Base-by-base conservation (phyloP, 257 asterid species). In the Solanum acaule region DNA sequence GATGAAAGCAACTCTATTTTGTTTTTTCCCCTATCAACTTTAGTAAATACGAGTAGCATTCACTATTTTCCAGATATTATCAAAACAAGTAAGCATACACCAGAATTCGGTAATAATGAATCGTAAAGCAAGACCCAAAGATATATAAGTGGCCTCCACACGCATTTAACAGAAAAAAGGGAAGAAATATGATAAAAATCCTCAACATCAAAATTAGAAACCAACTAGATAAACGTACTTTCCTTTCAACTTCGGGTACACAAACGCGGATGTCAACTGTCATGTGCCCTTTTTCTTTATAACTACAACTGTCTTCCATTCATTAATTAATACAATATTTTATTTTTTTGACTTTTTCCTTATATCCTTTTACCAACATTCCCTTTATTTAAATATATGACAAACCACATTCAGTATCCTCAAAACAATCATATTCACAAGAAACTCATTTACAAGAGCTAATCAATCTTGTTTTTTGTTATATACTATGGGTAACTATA, bases 401-500 rank as follows among this genome's bases (percentile, higher is more conserved):
- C 42, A 38, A 42, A 42, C 49, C 15, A 1, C 56, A 52, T 52
- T 52, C 23, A 16, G 23, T 52, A 52, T 52, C 63, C 10, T 16
- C 6, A 12, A 52, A 15, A 49, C 3, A 16, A 16, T 52, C 61
- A 52, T 52, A 52, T 16, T 52, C 22, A 16, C 61, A 52, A 44
- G 52, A 44, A 44, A 3, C 5, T 44, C 52, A 10, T 40, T 46
- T 46, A 46, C 56, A 11, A 42, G 52, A n/a, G n/a, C n/a, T n/a
- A n/a, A n/a, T 52, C 85, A 81, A 49, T 85, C 72, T 84, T 63
- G 35, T 31, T 15, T 29, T 84, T 3, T n/a, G 49, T 44, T 44
- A 44, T 42, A 42, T 86, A 34, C 59, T 2, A 94, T 94, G 96
- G 96, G 96, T 10, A 94, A 94, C 89, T 94, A 92, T 88, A 70